A percentile compares a stretch with the other conserved stretches of the same genome.
Conservation (phyloP, 2,329 filamentous ascomycete genomes). For the Dryadomyces quercivorus region DNA sequence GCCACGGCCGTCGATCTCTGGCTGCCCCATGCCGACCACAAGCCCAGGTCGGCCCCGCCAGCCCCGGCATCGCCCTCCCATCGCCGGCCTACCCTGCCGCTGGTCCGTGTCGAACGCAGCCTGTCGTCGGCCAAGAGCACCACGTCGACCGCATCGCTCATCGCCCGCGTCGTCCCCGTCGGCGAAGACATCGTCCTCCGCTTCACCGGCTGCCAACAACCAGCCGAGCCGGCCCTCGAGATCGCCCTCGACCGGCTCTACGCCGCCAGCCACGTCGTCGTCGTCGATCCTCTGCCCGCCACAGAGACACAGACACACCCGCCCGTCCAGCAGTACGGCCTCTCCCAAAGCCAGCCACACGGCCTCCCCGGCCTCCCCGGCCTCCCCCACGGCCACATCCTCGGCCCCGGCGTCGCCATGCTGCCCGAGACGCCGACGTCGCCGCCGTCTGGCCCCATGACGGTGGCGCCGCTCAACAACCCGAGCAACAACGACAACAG, state of each 20-base stretch:
- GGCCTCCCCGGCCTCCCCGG: not conserved
- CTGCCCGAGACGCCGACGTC: not conserved
- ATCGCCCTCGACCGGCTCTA: slow-evolving; percentile 34
- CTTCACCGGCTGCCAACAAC: slow-evolving; percentile 28
- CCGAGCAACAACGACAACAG: not conserved
- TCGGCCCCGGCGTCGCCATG: not conserved
- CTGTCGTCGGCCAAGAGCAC: too few species aligned
- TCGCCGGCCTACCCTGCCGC: too few species aligned
- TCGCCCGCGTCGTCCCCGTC: slow-evolving; percentile 30
- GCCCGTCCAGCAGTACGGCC: not conserved
- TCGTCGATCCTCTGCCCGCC: not conserved
- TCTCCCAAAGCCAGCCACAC: not conserved
- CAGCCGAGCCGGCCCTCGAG: slow-evolving; percentile 29
- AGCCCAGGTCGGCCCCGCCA: not conserved
- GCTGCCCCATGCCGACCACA: too few species aligned
- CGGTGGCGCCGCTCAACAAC: not conserved
- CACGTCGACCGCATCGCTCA: slow-evolving; percentile 17
- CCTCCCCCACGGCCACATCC: not conserved
- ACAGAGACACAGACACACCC: not conserved
- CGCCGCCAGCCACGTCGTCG: not conserved
- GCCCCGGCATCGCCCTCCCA: not conserved
- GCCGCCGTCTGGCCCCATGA: slow-evolving; percentile 8
- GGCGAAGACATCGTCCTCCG: slow-evolving; percentile 45
- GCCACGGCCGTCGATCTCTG: not conserved
- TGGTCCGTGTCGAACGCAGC: too few species aligned